These are phyloP conservation scores for Myriosclerotinia duriaeana DNA, from an alignment of 2,329 filamentous ascomycete species.

Conservation along the genomic window DNA sequence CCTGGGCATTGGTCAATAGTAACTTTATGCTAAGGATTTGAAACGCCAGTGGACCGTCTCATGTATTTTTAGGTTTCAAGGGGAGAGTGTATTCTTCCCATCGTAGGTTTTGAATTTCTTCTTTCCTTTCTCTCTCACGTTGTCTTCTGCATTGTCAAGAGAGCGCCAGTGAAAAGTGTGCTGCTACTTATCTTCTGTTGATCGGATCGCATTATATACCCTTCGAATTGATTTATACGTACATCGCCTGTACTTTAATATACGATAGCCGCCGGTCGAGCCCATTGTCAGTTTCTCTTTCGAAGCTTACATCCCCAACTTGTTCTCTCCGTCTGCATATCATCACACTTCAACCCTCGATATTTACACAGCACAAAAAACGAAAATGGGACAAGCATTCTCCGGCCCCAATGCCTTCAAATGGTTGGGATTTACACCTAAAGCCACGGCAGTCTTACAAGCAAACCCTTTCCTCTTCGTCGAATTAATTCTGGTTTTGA, in stretches of 20 bases:
- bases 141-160: neutral
- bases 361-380: neutral
- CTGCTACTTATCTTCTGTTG: conserved; percentile 14
- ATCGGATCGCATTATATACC: conserved; percentile 2
- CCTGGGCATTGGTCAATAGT: neutral
- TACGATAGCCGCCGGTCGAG: neutral
- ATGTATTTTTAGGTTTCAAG: conserved; percentile 1
- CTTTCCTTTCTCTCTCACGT: neutral
- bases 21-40: conserved; percentile 13
- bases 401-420: conserved; percentile 41
- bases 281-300: neutral
- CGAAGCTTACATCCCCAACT: neutral
- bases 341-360: neutral
- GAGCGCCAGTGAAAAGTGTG: neutral
- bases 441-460: conserved; percentile 39
- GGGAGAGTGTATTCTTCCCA: neutral
- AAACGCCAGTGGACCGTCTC: conserved; percentile 15
- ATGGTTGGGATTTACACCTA: conserved; percentile 39
- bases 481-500: conserved; percentile 33
- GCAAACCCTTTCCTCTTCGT: conserved; percentile 35
- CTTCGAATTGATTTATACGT: neutral
- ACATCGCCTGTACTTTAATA: neutral
- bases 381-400: conserved; percentile 39
- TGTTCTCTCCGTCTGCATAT: neutral
- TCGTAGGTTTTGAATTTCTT: conserved; percentile 8